phyloP scores from a whole-genome alignment of 1,284 basidiomycete genomes.

The Agaricales sp. region DNA sequence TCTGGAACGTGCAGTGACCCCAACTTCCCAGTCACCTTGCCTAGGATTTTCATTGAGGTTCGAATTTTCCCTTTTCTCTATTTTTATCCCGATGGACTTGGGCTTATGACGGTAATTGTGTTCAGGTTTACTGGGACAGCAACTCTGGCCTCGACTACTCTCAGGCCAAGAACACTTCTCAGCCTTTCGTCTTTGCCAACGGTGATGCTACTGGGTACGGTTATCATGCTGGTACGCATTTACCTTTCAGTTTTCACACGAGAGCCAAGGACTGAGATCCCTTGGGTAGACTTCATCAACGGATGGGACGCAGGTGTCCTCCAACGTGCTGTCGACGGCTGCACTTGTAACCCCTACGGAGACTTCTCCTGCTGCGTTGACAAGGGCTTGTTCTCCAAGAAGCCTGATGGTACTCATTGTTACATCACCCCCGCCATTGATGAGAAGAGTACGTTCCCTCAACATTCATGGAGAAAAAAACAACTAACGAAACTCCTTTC shows the following conservation, averaged over 20 bases:
- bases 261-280: background rate
- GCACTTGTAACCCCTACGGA: conserved; percentile 32
- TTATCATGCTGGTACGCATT: conserved; percentile 31
- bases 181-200: conserved; percentile 34
- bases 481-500: background rate
- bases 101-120: conserved; percentile 2
- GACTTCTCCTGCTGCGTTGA: conserved; percentile 28
- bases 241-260: background rate
- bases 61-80: conserved; percentile 2
- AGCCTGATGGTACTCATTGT: conserved; percentile 19
- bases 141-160: conserved; percentile 22
- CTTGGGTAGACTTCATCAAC: conserved; percentile 32
- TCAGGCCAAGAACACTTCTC: conserved; percentile 27
- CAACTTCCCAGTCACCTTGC: conserved; percentile 28
- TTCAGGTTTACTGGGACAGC: conserved; percentile 30
- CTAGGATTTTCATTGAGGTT: conserved; percentile 36
- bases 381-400: conserved; percentile 25
- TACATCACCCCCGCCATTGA: conserved; percentile 26
- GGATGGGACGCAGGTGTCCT: conserved; percentile 38
- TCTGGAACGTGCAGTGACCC: conserved; percentile 32
- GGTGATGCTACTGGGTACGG: conserved; percentile 41
- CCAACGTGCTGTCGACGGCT: conserved; percentile 32
- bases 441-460: conserved; percentile 15
- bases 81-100: background rate
- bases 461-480: conserved; percentile 5